Percentiles rank a stretch among this genome's conserved stretches.
These are phyloP conservation scores for Mucor racemosus DNA, from an alignment of 371 early-diverging fungal species.

Conservation along the genomic window DNA sequence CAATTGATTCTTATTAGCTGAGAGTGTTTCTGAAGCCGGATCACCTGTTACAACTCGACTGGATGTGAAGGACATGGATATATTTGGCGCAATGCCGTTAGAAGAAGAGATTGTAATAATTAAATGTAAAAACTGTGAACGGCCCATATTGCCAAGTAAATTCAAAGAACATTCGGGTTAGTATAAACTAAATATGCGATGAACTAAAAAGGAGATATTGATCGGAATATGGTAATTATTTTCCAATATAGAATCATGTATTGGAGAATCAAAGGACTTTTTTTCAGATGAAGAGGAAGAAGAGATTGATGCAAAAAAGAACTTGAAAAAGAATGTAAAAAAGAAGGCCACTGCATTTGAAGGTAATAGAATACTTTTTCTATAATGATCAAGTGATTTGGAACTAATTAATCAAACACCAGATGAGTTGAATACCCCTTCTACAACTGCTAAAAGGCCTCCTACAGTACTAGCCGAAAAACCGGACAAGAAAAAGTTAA, in stretches of 20 bases:
- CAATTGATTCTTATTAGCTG: slow-evolving; percentile 7
- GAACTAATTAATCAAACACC: not conserved
- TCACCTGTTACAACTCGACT: slow-evolving; percentile 38
- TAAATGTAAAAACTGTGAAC: slow-evolving; percentile 45
- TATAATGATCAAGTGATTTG: not conserved
- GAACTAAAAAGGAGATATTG: slow-evolving; percentile 16
- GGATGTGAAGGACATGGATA: slow-evolving; percentile 37
- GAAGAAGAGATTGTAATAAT: slow-evolving; percentile 49
- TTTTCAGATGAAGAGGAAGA: slow-evolving; percentile 22
- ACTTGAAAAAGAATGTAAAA: slow-evolving; percentile 12
- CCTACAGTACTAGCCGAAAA: slow-evolving; percentile 34
- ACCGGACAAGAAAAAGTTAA: slow-evolving; percentile 43
- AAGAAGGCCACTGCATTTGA: slow-evolving; percentile 10
- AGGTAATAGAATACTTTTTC: not conserved
- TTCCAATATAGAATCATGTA: slow-evolving; percentile 18
- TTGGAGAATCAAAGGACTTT: slow-evolving; percentile 7
- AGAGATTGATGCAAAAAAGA: slow-evolving; percentile 12
- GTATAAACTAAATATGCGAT: not conserved
- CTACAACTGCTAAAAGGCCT: slow-evolving; percentile 24
- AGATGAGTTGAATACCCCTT: slow-evolving; percentile 18
- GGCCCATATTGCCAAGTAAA: slow-evolving; percentile 44
- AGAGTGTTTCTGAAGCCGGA: slow-evolving; percentile 25
- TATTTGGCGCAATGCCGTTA: slow-evolving; percentile 50
- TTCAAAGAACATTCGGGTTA: slow-evolving; percentile 49
- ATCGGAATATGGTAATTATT: slow-evolving; percentile 17